These are phyloP conservation scores for Penicillium psychrofluorescens DNA, from an alignment of 495 filamentous ascomycete species.

Conservation along the genomic window DNA sequence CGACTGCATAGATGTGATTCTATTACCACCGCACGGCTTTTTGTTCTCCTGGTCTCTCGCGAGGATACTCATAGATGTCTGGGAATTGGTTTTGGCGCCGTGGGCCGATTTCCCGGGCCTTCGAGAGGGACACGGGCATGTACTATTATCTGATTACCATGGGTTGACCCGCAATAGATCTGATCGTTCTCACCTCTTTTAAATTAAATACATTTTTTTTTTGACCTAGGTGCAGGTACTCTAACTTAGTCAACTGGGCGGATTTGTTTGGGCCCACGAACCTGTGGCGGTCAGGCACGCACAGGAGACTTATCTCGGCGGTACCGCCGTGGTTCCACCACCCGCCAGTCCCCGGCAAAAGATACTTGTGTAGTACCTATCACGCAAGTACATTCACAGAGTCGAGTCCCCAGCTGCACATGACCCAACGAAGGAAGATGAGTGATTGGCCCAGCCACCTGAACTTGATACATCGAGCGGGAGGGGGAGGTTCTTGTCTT, in stretches of 20 bases:
- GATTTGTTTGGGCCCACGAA: too few relatives aligned
- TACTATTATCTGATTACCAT: slow-evolving; percentile 31
- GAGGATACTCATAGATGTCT: slow-evolving; percentile 11
- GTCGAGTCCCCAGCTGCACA: slow-evolving; percentile 4
- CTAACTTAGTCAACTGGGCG: too few relatives aligned
- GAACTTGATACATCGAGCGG: slow-evolving; percentile 4
- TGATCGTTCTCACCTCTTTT: slow-evolving; percentile 11
- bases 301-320: not conserved
- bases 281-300: slow-evolving; percentile 13
- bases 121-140: slow-evolving; percentile 26
- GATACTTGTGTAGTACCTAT: not conserved
- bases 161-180: slow-evolving; percentile 25
- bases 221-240: not conserved
- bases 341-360: not conserved
- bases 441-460: slow-evolving; percentile 25
- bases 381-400: not conserved
- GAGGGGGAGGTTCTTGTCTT: slow-evolving; percentile 5
- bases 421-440: slow-evolving; percentile 1
- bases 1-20: slow-evolving; percentile 41
- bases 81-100: slow-evolving; percentile 17
- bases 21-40: slow-evolving; percentile 10
- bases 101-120: slow-evolving; percentile 18
- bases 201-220: not conserved
- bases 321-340: slow-evolving; percentile 1
- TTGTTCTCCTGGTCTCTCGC: slow-evolving; percentile 14